Evolutionary conservation across 345 rosid genomes (phyloP).

Genomic region (Trapa bicornis): DNA sequence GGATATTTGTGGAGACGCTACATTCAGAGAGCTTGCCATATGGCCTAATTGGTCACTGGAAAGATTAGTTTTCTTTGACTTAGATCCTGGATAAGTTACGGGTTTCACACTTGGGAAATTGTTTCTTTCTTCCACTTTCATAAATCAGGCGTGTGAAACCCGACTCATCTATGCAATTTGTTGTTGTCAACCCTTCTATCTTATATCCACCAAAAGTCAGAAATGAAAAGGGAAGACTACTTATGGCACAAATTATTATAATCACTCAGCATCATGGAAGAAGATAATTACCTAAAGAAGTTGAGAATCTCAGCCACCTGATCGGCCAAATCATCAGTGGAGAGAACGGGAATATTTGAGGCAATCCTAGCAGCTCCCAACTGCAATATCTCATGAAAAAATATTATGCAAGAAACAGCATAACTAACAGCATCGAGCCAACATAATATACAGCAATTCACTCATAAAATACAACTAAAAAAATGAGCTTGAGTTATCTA

Average conservation of each 20-base stretch:
- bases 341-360: constrained; percentile 46
- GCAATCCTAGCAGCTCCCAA: constrained; percentile 66
- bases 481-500: constrained; percentile 9
- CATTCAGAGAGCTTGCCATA: too few species aligned
- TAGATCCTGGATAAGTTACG: too few species aligned
- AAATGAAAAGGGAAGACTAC: not conserved
- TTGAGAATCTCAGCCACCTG: constrained; percentile 84
- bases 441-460: not conserved
- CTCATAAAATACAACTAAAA: constrained; percentile 1
- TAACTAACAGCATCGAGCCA: constrained; percentile 19
- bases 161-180: too few species aligned
- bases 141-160: too few species aligned
- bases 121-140: too few species aligned
- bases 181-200: too few species aligned
- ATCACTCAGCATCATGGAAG: not conserved
- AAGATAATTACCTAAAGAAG: constrained; percentile 61
- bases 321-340: constrained; percentile 91
- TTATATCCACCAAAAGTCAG: not conserved
- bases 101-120: too few species aligned
- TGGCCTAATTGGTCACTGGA: too few species aligned
- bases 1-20: too few species aligned
- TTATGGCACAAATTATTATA: not conserved
- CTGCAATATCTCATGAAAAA: constrained; percentile 77
- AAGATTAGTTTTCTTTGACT: too few species aligned
- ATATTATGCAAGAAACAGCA: constrained; percentile 39